Base-by-base conservation (phyloP, 148 eudicot species). In the Vaccinium macrocarpon region DNA sequence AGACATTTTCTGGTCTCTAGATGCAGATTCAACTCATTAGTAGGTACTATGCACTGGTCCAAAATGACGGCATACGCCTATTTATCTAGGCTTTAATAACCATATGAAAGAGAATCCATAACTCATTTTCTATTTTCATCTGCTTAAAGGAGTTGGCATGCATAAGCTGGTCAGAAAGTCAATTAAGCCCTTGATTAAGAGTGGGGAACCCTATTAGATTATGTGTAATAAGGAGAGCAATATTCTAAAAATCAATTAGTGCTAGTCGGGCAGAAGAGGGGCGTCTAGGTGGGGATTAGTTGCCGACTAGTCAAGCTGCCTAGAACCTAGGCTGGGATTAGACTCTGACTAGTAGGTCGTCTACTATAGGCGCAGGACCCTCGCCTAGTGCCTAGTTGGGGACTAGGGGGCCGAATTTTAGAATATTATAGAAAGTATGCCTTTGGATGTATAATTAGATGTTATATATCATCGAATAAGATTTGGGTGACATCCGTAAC, bases 31-130 rank as follows among this genome's bases (percentile, higher is more conserved):
- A 66, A 35, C 50, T 76, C 29, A 49, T 21, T 50, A 38, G 55
- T 50, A 19, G 18, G 42, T 19, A 49, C 77, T 49, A 29, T 19
- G 49, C 48, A n/a, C 21, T 81, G 84, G 84, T 82, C 84, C 61
- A 82, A 68, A 82, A 68, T 82, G 59, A 51, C 84, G 84, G 84
- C 84, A 51, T 61, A 68, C 50, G 76, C 83, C 56, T 55, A 15
- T 8, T n/a, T 13, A 8, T n/a, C 13, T 16, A 51, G 6, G n/a
- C 12, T 14, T 25, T 50, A 76, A 49, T 76, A 76, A 49, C 56
- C 53, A n/a, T 46, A 38, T 9, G 15, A 12, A 72, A 11, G 18
- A n/a, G 35, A n/a, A 48, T 76, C 15, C 18, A 48, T n/a, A 12
- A 14, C 32, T 49, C 11, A 49, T 12, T n/a, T 49, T 76, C 6